These are phyloP conservation scores for Geoglossum glabrum DNA, from an alignment of 495 filamentous ascomycete species.

Conservation along the genomic window DNA sequence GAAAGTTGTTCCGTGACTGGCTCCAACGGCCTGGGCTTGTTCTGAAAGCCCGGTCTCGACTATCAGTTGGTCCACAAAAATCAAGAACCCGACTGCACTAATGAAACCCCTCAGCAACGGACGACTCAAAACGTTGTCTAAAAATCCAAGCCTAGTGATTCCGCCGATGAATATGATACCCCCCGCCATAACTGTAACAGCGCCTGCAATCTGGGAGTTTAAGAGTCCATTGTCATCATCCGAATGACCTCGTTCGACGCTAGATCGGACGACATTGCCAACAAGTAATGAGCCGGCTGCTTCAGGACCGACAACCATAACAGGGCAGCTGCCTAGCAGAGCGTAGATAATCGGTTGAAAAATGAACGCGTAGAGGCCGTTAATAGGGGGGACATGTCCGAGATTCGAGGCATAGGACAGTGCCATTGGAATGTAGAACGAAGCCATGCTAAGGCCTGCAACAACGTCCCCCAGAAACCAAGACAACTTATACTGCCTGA, in stretches of 20 bases:
- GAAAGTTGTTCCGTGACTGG: slow-evolving; percentile 65
- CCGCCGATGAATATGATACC: slow-evolving; percentile 73
- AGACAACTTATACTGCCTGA: slow-evolving; percentile 58
- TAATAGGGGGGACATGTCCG: slow-evolving; percentile 79
- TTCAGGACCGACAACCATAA: slow-evolving; percentile 90
- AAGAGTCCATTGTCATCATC: slow-evolving; percentile 47
- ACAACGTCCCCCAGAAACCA: slow-evolving; percentile 74
- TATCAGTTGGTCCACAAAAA: slow-evolving; percentile 84
- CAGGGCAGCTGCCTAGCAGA: slow-evolving; percentile 70
- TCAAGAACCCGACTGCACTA: slow-evolving; percentile 86
- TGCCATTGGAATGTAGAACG: slow-evolving; percentile 95
- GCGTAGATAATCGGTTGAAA: slow-evolving; percentile 84
- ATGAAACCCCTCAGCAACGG: slow-evolving; percentile 93
- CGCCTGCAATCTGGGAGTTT: slow-evolving; percentile 70
- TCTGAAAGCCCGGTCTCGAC: slow-evolving; percentile 66
- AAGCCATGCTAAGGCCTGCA: slow-evolving; percentile 75
- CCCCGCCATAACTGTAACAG: slow-evolving; percentile 72
- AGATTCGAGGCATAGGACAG: slow-evolving; percentile 87
- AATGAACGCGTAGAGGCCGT: slow-evolving; percentile 89
- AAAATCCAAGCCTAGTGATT: slow-evolving; percentile 66
- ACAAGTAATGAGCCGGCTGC: slow-evolving; percentile 82
- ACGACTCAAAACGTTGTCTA: slow-evolving; percentile 83
- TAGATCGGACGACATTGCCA: slow-evolving; percentile 63
- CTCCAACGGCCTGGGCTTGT: slow-evolving; percentile 31
- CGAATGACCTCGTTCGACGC: slow-evolving; percentile 45